A percentile compares a stretch with the other conserved stretches of the same genome.
Evolutionary conservation across 192 early-diverging fungal genomes (phyloP).

Genomic region (Piromyces finnis): DNA sequence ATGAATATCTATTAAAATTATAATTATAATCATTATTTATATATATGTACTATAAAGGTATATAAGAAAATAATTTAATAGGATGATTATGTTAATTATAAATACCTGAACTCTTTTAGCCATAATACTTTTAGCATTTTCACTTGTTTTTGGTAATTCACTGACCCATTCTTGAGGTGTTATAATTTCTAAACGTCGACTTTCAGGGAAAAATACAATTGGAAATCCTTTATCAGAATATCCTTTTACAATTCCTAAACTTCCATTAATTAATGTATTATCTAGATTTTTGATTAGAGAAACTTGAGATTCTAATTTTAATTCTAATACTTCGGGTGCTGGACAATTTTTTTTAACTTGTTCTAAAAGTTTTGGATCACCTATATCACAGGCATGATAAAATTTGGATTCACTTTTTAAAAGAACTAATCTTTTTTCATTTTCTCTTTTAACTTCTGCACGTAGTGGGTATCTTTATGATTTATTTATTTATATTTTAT

Average conservation of each 20-base stretch:
- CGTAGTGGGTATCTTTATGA: conserved; percentile 35
- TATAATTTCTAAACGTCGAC: conserved; percentile 8
- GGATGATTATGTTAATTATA: too few relatives aligned
- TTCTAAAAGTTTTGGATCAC: background rate
- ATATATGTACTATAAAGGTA: too few relatives aligned
- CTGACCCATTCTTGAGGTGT: conserved; percentile 5
- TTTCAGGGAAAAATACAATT: conserved; percentile 12
- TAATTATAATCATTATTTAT: too few relatives aligned
- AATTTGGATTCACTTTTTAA: conserved; percentile 24
- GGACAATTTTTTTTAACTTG: conserved; percentile 21
- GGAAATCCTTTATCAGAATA: conserved; percentile 18
- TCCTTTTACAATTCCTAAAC: conserved; percentile 36
- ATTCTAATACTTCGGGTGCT: conserved; percentile 36
- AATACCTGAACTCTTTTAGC: conserved; percentile 11
- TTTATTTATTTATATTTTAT: too few relatives aligned
- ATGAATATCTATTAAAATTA: too few relatives aligned
- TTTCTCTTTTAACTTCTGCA: conserved; percentile 57
- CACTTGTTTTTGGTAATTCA: conserved; percentile 29
- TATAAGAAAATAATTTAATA: too few relatives aligned
- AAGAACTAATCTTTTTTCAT: conserved; percentile 24
- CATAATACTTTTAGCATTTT: conserved; percentile 18
- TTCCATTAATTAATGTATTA: conserved; percentile 54
- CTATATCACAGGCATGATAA: conserved; percentile 27
- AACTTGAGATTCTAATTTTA: conserved; percentile 68
- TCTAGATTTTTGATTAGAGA: conserved; percentile 68